Base-by-base conservation (phyloP, 495 filamentous ascomycete genomes). In the Wilcoxina mikolae region DNA sequence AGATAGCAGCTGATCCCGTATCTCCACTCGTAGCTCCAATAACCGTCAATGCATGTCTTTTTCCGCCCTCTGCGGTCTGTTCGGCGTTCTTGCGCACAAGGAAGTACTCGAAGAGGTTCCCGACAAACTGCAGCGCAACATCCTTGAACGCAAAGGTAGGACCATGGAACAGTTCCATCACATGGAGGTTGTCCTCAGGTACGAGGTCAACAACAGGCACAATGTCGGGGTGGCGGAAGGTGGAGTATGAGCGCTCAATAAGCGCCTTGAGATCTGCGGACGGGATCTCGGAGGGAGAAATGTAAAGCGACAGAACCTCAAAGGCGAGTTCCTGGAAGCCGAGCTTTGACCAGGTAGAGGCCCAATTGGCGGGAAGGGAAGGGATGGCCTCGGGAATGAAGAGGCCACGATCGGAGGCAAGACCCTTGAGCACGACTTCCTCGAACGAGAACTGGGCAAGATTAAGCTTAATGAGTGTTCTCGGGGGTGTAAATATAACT, bases 141-240 rank as follows among this genome's bases (percentile, higher is more conserved):
- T 93, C 89, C 69, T 95, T 95, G 75, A 95, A 95, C 4, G 90
- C 78, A 60, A 82, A 94, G n/a, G 79, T 95, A 1, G 87, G 89
- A n/a, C 91, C 91, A 66, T 96, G 90, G 76, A 95, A 98, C 10
- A 98, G 80, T 69, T 98, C 91, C 10, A 96, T 79, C 10, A 96
- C 69, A 65, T 94, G 75, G 7, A 95, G 67, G 65, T 86, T 79
- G 58, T 78, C 76, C 54, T 83, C 70, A 18, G 71, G 63, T 51
- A 83, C 69, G 25, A 94, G 74, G 9, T 80, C 73, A 35, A 84
- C 75, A 12, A 66, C 24, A 0, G 91, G 90, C 1, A 84, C 83
- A 38, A 83, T 75, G 12, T 90, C 77, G 10, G 75, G 67, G 35
- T 77, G 72, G 28, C 89, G 83, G 75, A 98, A 98, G 17, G 85